Conservation (phyloP, 441 rosid species). For the Eutrema salsugineum region DNA sequence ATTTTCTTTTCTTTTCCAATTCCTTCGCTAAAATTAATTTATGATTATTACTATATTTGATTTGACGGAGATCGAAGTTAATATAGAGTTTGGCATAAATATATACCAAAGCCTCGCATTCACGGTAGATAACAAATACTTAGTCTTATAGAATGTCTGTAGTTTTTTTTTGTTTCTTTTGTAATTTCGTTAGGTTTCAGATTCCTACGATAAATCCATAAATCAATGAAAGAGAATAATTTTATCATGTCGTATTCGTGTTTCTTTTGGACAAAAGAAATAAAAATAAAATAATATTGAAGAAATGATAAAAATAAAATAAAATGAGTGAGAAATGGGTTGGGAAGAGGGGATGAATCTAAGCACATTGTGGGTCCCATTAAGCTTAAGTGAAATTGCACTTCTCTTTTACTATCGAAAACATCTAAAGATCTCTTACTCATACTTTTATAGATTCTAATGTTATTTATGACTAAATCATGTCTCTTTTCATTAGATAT, state of each 20-base stretch:
- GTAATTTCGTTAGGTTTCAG: neutral
- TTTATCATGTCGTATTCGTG: neutral
- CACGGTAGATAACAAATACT: neutral
- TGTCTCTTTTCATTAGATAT: neutral
- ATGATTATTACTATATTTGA: no score
- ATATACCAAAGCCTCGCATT: constrained; percentile 16
- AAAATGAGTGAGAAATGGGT: constrained; percentile 17
- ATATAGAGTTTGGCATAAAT: constrained; percentile 1
- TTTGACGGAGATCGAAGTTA: neutral
- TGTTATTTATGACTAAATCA: neutral
- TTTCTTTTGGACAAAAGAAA: neutral
- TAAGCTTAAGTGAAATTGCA: neutral
- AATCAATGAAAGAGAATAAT: constrained; percentile 2
- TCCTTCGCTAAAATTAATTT: neutral
- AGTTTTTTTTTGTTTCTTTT: neutral
- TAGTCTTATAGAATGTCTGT: neutral
- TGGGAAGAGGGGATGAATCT: constrained; percentile 34
- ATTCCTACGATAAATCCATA: constrained; percentile 2
- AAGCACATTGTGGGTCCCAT: constrained; percentile 20
- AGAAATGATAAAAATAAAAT: neutral
- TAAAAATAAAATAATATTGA: neutral
- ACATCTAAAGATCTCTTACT: neutral
- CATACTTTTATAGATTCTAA: neutral
- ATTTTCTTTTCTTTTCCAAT: neutral
- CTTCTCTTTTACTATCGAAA: neutral